A percentile compares a stretch with the other conserved stretches of the same genome.
Conservation (phyloP, 2,329 filamentous ascomycete genomes). For the Dactylellina cionopaga region DNA sequence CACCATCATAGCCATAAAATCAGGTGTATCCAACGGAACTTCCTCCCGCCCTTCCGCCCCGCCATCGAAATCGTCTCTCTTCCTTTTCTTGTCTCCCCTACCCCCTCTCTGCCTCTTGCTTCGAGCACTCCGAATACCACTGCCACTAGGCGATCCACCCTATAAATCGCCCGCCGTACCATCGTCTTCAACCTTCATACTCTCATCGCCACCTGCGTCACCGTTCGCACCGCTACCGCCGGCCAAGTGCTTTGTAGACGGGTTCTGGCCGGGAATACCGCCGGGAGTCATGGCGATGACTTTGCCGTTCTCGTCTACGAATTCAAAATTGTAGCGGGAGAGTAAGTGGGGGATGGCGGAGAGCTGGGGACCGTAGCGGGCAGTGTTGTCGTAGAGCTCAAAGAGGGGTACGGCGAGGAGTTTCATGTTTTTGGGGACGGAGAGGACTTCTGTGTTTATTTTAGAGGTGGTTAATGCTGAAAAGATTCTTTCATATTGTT, state of each 20-base stretch:
- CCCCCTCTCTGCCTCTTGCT: not conserved
- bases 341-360: conserved; percentile 95
- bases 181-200: conserved; percentile 50
- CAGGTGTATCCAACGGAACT: conserved; percentile 10
- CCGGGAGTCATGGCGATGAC: conserved; percentile 87
- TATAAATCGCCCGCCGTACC: conserved; percentile 47
- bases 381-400: conserved; percentile 97
- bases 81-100: not conserved
- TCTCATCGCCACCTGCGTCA: conserved; percentile 30
- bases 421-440: conserved; percentile 99
- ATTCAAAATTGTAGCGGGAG: conserved; percentile 96
- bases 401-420: conserved; percentile 95
- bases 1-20: not conserved
- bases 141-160: conserved; percentile 8
- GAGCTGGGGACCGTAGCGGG: conserved; percentile 91
- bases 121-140: not conserved
- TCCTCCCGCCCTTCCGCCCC: conserved; percentile 13
- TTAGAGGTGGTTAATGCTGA: not conserved
- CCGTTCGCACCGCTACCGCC: conserved; percentile 17
- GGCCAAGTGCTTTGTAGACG: conserved; percentile 35
- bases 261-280: conserved; percentile 7
- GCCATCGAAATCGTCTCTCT: not conserved
- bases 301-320: conserved; percentile 90
- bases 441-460: conserved; percentile 78
- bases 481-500: not conserved